Conservation (phyloP, 2,329 filamentous ascomycete genomes). For the Fusarium chuoi region DNA sequence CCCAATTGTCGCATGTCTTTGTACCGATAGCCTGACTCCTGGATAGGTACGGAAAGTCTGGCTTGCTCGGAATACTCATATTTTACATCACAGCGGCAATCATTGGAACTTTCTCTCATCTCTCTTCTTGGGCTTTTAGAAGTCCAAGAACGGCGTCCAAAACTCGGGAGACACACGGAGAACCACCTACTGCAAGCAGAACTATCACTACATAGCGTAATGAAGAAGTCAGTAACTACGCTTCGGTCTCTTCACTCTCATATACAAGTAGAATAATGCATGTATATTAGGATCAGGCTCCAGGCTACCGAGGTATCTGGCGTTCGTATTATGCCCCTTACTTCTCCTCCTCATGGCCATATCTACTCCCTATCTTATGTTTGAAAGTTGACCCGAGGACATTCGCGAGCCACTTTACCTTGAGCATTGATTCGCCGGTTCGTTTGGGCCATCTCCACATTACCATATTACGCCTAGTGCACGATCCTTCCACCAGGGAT, state of each 20-base stretch:
- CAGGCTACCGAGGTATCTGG: too few species aligned
- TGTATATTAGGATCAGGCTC: too few species aligned
- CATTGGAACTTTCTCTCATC: not conserved
- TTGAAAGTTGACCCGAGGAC: not conserved
- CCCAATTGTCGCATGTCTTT: fast-evolving
- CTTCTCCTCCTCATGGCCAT: too few species aligned
- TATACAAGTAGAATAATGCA: too few species aligned
- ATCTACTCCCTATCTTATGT: not conserved
- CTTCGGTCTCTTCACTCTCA: too few species aligned
- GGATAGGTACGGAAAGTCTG: not conserved
- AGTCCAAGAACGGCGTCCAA: not conserved
- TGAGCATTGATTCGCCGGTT: not conserved
- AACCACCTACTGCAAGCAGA: too few species aligned
- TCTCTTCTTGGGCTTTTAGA: not conserved
- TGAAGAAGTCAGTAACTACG: too few species aligned
- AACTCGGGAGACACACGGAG: too few species aligned
- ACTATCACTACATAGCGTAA: too few species aligned
- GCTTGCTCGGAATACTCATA: not conserved
- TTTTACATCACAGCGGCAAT: not conserved
- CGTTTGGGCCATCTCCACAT: too few species aligned
- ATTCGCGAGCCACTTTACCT: not conserved
- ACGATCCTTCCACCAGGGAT: not conserved
- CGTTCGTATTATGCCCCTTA: too few species aligned
- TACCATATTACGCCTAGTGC: too few species aligned
- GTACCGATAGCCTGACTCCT: not conserved